phyloP scores from a whole-genome alignment of 352 stramenopile genomes.

The Globisporangium polare region DNA sequence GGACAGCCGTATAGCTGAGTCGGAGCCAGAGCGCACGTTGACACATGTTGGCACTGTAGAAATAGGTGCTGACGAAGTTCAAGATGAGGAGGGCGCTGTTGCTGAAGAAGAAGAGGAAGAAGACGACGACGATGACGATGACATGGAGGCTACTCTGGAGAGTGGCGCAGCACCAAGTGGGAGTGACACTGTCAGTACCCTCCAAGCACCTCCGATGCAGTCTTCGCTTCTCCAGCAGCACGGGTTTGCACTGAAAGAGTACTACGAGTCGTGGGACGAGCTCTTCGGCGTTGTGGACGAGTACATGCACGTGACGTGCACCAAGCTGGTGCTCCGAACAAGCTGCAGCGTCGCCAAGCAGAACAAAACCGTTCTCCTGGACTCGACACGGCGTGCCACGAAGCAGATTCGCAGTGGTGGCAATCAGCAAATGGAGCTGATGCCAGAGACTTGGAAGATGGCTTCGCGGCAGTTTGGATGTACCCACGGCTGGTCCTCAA shows the following conservation, averaged over 20 bases:
- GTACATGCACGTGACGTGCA: not conserved
- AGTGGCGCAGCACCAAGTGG: not conserved
- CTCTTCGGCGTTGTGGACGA: not conserved
- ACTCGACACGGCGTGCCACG: not conserved
- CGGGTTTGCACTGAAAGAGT: not conserved
- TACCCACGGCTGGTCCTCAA: not conserved
- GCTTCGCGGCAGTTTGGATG: not conserved
- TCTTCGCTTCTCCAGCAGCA: not conserved
- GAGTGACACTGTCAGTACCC: not conserved
- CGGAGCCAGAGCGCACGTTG: not conserved
- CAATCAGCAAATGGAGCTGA: not conserved
- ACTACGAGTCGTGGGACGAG: conserved; percentile 1
- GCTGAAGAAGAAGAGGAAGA: not conserved
- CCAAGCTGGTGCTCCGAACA: not conserved
- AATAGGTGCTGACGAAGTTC: not conserved
- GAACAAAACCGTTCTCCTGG: not conserved
- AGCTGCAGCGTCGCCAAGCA: not conserved
- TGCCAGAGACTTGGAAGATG: not conserved
- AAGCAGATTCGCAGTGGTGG: not conserved
- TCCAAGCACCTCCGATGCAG: not conserved
- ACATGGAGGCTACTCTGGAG: not conserved
- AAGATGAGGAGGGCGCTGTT: not conserved
- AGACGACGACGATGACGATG: not conserved
- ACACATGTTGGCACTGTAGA: not conserved
- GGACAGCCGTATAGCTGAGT: not conserved